These are phyloP conservation scores for Cercospora beticola DNA, from an alignment of 2,329 filamentous ascomycete genomes.

Conservation along the genomic window DNA sequence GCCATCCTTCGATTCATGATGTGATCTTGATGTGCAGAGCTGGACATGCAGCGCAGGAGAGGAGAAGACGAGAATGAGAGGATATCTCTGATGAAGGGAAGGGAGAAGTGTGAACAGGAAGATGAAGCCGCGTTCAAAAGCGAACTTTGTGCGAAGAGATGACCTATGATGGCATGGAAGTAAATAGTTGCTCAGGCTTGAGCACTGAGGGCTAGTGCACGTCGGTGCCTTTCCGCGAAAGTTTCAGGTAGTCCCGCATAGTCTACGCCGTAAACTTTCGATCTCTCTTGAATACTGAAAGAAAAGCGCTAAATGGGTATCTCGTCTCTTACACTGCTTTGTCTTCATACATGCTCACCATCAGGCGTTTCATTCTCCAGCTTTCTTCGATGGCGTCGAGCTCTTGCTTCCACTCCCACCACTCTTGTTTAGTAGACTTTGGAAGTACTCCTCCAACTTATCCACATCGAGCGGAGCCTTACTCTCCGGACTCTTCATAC, in stretches of 20 bases:
- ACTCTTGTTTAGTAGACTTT: conserved; percentile 56
- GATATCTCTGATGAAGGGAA: neutral
- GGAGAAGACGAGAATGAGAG: neutral
- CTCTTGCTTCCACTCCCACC: conserved; percentile 31
- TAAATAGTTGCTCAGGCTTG: neutral
- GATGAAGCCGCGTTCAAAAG: no score
- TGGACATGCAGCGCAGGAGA: neutral
- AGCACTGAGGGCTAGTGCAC: neutral
- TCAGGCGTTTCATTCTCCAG: neutral
- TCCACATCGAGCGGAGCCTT: conserved; percentile 53
- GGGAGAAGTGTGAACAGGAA: no score
- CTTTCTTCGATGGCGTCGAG: conserved; percentile 21
- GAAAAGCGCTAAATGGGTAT: neutral
- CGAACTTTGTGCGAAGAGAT: neutral
- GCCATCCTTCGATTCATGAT: neutral
- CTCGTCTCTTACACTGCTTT: neutral
- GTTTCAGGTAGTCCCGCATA: neutral
- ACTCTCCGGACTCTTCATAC: conserved; percentile 35
- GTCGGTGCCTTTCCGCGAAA: neutral
- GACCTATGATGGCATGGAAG: neutral
- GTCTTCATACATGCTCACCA: neutral
- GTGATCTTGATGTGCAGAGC: neutral
- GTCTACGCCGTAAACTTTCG: neutral
- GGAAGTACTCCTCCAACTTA: conserved; percentile 61
- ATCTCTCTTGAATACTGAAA: neutral